Conservation (phyloP, 495 filamentous ascomycete genomes). For the Penicillium arizonense region DNA sequence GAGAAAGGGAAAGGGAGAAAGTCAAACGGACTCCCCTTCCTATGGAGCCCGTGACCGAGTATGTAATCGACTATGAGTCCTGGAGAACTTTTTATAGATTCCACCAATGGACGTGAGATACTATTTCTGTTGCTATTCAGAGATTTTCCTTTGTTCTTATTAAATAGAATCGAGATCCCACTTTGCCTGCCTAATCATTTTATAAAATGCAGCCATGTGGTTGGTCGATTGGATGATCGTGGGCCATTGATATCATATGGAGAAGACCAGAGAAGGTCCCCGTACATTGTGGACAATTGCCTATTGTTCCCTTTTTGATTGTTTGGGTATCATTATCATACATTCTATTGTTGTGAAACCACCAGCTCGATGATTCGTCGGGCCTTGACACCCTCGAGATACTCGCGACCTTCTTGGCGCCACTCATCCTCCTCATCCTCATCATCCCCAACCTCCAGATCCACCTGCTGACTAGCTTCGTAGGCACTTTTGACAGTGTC, state of each 20-base stretch:
- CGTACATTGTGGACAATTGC: no score
- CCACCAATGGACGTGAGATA: background rate
- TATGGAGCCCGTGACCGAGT: slow-evolving; percentile 1
- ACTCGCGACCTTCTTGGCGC: slow-evolving; percentile 48
- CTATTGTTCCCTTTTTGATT: slow-evolving; percentile 6
- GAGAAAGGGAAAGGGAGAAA: background rate
- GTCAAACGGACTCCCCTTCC: background rate
- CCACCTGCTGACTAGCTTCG: slow-evolving; percentile 71
- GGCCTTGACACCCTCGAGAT: slow-evolving; percentile 72
- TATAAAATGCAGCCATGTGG: background rate
- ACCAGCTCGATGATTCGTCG: slow-evolving; percentile 60
- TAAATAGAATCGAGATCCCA: background rate
- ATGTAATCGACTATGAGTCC: background rate
- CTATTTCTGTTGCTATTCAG: no score
- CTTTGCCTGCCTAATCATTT: background rate
- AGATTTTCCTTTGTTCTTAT: background rate
- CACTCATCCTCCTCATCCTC: slow-evolving; percentile 40
- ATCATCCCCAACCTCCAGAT: slow-evolving; percentile 54
- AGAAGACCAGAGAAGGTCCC: no score
- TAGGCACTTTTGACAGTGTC: slow-evolving; percentile 84
- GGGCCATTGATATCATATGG: background rate
- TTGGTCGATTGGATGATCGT: background rate
- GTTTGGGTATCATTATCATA: slow-evolving; percentile 21
- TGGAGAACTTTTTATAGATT: background rate
- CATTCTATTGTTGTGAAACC: slow-evolving; percentile 12